A percentile compares a stretch with the other conserved stretches of the same genome.
phyloP scores from a whole-genome alignment of 495 filamentous ascomycete species.

The Xylaria venustula region DNA sequence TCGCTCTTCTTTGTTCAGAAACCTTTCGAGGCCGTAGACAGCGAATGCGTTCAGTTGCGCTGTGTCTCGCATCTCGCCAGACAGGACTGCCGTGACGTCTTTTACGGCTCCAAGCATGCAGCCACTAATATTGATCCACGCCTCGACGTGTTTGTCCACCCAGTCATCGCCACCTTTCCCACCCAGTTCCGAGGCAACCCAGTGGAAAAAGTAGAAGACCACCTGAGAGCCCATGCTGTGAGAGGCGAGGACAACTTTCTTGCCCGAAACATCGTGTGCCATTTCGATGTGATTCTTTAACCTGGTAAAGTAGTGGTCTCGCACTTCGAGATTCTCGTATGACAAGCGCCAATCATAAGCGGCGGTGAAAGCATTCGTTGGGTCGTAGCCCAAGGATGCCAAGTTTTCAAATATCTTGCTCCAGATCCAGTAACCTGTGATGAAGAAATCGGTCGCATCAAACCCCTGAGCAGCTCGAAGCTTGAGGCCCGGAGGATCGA shows the following conservation, averaged over 20 bases:
- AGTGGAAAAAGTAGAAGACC: constrained; percentile 94
- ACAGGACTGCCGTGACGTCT: constrained; percentile 85
- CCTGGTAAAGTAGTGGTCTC: constrained; percentile 90
- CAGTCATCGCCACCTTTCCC: constrained; percentile 81
- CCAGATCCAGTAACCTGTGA: constrained; percentile 95
- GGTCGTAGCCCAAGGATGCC: constrained; percentile 93
- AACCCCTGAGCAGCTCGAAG: constrained; percentile 94
- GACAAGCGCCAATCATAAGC: constrained; percentile 98
- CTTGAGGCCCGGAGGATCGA: constrained; percentile 92
- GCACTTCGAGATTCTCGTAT: constrained; percentile 80
- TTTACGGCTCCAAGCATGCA: constrained; percentile 97
- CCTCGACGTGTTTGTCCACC: constrained; percentile 87
- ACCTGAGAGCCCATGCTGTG: constrained; percentile 99
- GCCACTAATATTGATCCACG: constrained; percentile 96
- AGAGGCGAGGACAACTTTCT: constrained; percentile 84
- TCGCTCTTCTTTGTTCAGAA: constrained; percentile 83
- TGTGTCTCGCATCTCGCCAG: constrained; percentile 97
- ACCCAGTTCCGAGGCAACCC: constrained; percentile 79
- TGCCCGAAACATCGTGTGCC: constrained; percentile 61
- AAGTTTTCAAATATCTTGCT: constrained; percentile 97
- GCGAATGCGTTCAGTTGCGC: constrained; percentile 97
- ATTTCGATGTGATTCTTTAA: constrained; percentile 89
- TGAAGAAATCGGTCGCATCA: constrained; percentile 97
- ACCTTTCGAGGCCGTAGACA: constrained; percentile 95
- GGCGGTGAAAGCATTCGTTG: constrained; percentile 90